phyloP scores from a whole-genome alignment of 129 eudicot species.

The Flaveria robusta region DNA sequence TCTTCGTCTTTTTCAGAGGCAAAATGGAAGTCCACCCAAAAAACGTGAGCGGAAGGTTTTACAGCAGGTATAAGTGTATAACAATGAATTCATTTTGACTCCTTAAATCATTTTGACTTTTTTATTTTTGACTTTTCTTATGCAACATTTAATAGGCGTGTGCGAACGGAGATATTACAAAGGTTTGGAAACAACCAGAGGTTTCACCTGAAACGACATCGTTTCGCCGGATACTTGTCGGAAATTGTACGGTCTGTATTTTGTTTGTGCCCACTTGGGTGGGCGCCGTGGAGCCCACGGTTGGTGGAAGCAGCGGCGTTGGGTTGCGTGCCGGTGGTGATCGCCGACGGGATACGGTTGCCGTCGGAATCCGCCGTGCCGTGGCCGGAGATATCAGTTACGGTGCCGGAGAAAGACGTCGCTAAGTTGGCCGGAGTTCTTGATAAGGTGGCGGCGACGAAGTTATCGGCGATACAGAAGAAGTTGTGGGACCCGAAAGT shows the following conservation, averaged over 20 bases:
- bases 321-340: conserved; percentile 86
- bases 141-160: conserved; percentile 43
- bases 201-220: conserved; percentile 69
- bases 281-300: conserved; percentile 99
- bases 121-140: not conserved
- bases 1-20: conserved; percentile 85
- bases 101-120: not conserved
- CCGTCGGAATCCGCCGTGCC: conserved; percentile 64
- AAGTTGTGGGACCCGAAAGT: conserved; percentile 60
- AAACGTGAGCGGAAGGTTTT: conserved; percentile 81
- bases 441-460: conserved; percentile 66
- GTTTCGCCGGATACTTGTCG: conserved; percentile 71
- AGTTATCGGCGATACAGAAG: conserved; percentile 53
- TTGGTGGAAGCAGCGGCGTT: conserved; percentile 76
- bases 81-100: not conserved
- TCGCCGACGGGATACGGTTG: conserved; percentile 80
- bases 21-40: conserved; percentile 95
- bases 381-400: conserved; percentile 76
- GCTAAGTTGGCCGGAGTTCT: conserved; percentile 55
- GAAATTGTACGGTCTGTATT: conserved; percentile 72
- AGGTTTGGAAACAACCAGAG: conserved; percentile 60
- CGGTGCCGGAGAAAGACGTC: conserved; percentile 74
- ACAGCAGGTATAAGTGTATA: conserved; percentile 78
- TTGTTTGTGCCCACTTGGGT: conserved; percentile 86
- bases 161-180: conserved; percentile 64